A percentile compares a stretch with the other conserved stretches of the same genome.
Evolutionary conservation across 164 flowering plant genomes (phyloP).

Genomic region (Macadamia integrifolia): DNA sequence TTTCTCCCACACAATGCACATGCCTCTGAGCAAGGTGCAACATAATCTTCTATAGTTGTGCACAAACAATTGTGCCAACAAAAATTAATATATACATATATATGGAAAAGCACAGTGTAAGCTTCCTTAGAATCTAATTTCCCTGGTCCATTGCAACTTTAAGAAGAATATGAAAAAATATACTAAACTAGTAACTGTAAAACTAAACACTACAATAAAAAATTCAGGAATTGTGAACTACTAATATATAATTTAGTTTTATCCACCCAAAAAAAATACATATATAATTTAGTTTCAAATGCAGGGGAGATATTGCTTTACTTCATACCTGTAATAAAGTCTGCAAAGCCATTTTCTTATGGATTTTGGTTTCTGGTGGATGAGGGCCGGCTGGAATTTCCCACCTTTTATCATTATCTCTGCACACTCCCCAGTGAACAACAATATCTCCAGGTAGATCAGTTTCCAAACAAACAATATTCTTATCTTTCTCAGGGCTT

Average conservation of each 20-base stretch:
- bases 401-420: conserved; percentile 57
- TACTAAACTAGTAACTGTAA: background rate
- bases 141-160: background rate
- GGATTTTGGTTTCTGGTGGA: conserved; percentile 59
- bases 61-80: background rate
- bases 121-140: background rate
- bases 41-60: background rate
- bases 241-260: too few relatives aligned
- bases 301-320: background rate
- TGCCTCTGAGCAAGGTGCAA: too few relatives aligned
- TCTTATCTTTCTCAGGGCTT: conserved; percentile 45
- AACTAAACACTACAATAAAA: background rate
- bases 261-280: too few relatives aligned
- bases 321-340: conserved; percentile 66
- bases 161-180: too few relatives aligned
- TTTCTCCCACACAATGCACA: too few relatives aligned
- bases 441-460: conserved; percentile 79
- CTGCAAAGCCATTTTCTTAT: conserved; percentile 78
- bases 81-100: too few relatives aligned
- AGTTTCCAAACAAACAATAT: conserved; percentile 59
- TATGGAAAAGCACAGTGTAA: background rate
- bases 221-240: background rate
- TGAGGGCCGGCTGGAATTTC: conserved; percentile 68
- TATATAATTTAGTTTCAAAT: background rate
- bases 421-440: conserved; percentile 93